phyloP scores from a whole-genome alignment of 2,329 filamentous ascomycete species.

The Venturia carpophila region DNA sequence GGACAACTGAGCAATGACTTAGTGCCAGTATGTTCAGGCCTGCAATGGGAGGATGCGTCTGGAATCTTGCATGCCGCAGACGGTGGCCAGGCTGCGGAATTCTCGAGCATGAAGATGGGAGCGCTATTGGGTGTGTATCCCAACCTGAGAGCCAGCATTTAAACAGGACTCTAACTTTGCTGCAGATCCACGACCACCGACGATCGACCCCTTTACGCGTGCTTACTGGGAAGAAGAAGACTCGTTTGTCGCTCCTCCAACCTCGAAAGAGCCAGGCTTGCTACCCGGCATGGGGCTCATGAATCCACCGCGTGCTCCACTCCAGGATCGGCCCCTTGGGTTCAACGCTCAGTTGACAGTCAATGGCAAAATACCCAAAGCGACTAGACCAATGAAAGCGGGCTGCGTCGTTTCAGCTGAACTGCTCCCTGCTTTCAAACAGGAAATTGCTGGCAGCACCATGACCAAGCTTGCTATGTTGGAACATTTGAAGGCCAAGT shows the following conservation, averaged over 20 bases:
- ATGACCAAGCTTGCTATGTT: constrained; percentile 67
- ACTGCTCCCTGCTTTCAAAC: constrained; percentile 59
- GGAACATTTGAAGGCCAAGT: constrained; percentile 65
- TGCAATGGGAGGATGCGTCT: constrained; percentile 67
- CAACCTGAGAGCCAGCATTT: no score
- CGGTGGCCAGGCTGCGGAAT: constrained; percentile 39
- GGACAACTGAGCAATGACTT: constrained; percentile 57
- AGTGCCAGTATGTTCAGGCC: constrained; percentile 67
- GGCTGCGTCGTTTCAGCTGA: constrained; percentile 49
- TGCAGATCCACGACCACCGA: constrained; percentile 39
- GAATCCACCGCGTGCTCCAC: constrained; percentile 17
- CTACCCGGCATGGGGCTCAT: constrained; percentile 10
- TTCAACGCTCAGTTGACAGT: constrained; percentile 30
- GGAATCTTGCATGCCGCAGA: constrained; percentile 37
- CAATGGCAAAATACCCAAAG: constrained; percentile 22
- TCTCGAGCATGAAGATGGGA: constrained; percentile 62
- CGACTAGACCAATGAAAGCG: constrained; percentile 31
- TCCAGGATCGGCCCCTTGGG: constrained; percentile 11
- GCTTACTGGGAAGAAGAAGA: constrained; percentile 59
- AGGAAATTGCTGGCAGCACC: constrained; percentile 60
- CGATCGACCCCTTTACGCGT: constrained; percentile 80
- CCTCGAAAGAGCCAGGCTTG: neutral
- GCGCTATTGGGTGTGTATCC: constrained; percentile 57
- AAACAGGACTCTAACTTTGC: constrained; percentile 6
- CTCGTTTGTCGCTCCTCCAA: constrained; percentile 19